Evolutionary conservation across 495 filamentous ascomycete genomes (phyloP), one percentile per base, ranked within the genome.

Genomic region (Hyaloscypha hepaticicola): DNA sequence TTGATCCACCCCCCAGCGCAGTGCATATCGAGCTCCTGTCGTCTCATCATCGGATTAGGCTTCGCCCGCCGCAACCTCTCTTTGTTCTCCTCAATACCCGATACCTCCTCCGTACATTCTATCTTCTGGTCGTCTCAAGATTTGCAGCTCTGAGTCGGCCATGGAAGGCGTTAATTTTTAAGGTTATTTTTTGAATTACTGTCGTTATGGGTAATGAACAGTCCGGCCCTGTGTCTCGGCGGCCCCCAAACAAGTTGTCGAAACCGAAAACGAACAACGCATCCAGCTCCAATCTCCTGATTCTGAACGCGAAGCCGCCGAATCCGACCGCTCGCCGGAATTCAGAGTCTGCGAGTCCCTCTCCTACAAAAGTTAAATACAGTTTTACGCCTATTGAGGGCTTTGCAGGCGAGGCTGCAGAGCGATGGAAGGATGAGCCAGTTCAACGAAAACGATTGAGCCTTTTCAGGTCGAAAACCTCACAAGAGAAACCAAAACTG

Each of bases 171-270:
- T 57, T 21, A 57, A 41, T 25, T 28, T 19, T 9, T 60, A 26
- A n/a, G 19, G 31, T 51, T 21, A 28, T 28, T 6, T 62, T 61
- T 34, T 55, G 38, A 25, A 34, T 60, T 48, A 49, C 41, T 31
- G 50, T 50, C 52, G 65, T 5, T 25, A 69, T 68, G 70, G 70
- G 67, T 12, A 72, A 72, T 55, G 66, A 61, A 33, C 70, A 72
- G 53, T 68, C 70, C 1, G 66, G 55, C 21, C 55, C 58, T 21
- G 27, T 58, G n/a, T 52, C 66, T 19, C 60, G 61, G 19, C 31
- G 65, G 49, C 51, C 53, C 4, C 58, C 56, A 21, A 69, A 69
- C n/a, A 72, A 64, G 31, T 26, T 72, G 52, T 69, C 70, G 48
- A 72, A 72, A 53, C 70, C 70, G 9, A 67, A 55, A 52, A 72